Conservation (phyloP, 2,329 filamentous ascomycete genomes). For the Epichloe typhina region DNA sequence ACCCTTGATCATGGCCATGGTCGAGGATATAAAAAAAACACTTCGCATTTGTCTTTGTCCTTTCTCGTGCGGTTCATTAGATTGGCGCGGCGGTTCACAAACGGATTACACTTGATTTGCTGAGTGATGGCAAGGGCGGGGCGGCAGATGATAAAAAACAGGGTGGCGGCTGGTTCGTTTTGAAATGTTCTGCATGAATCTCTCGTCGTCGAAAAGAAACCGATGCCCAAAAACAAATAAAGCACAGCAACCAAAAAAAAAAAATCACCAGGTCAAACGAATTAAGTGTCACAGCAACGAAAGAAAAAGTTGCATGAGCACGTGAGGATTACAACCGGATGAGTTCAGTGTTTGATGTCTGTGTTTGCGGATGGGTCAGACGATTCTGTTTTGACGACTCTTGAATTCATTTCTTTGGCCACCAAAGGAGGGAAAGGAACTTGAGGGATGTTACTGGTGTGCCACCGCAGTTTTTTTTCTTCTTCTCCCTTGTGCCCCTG, state of each 20-base stretch:
- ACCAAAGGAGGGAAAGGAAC: neutral
- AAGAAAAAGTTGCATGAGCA: neutral
- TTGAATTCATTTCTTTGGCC: neutral
- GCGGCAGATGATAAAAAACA: constrained; percentile 13
- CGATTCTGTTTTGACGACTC: neutral
- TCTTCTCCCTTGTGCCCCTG: neutral
- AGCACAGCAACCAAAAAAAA: constrained; percentile 16
- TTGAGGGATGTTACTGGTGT: constrained; percentile 1
- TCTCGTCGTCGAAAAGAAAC: constrained; percentile 16
- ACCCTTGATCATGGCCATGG: constrained; percentile 14
- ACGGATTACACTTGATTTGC: constrained; percentile 36
- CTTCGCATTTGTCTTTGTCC: constrained; percentile 27
- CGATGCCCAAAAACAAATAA: constrained; percentile 19
- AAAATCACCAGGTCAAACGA: neutral
- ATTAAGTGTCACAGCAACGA: neutral
- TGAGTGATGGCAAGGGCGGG: constrained; percentile 31
- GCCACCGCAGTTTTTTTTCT: neutral
- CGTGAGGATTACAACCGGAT: constrained; percentile 1
- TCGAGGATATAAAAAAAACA: constrained; percentile 13
- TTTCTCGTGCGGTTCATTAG: constrained; percentile 40
- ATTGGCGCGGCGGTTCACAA: constrained; percentile 40
- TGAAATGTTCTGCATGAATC: constrained; percentile 22
- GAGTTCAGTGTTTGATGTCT: neutral
- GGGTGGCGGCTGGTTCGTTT: constrained; percentile 19
- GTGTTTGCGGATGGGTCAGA: neutral